Base-by-base conservation (phyloP, 2,329 filamentous ascomycete species). In the Fusarium caatingaense region DNA sequence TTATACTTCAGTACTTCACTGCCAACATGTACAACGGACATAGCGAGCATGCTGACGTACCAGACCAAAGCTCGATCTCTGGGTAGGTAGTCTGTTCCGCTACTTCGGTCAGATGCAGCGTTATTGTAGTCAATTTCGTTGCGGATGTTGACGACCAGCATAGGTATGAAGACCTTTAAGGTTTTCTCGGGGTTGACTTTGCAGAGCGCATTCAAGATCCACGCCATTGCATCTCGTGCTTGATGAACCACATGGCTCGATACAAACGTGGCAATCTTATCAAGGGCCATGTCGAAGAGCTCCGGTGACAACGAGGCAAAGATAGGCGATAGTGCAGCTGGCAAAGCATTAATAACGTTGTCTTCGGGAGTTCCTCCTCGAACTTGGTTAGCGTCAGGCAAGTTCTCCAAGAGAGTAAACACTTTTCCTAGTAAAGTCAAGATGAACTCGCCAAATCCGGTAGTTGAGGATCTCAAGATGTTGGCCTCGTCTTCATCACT, bases 71-170 rank as follows among this genome's bases (percentile, higher is more conserved):
- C 96, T 57, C 96, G 88, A 78, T 99, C 96, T 71, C 96, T 89
- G 11, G 96, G 96, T 20, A 99, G 86, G 45, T 98, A 94, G 79
- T 99, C 96, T 1, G 92, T 93, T 21, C 96, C 96, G 58, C 93
- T 97, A 60, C 94, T 98, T 74, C 96, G 89, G 60, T 97, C 97
- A 3, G 95, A 98, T 3, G 95, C 97, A 21, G 96, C 96, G 51
- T 95, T 93, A 77, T 98, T 99, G 79, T 95, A 93, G 76, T 97
- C 94, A 71, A 99, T 99, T 80, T 99, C 96, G 65, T 93, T 97
- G 67, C 94, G 92, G 71, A 99, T 99, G 60, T 93, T 94, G 77
- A 93, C 88, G 53, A 97, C 92, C 56, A 98, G 85, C 83, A 97
- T 93, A 2, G 96, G 96, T 32, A 99, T 87, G 58, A 99, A 92